Conservation (phyloP, 108 stramenopile genomes). For the Cyclostephanos tholiformis region DNA sequence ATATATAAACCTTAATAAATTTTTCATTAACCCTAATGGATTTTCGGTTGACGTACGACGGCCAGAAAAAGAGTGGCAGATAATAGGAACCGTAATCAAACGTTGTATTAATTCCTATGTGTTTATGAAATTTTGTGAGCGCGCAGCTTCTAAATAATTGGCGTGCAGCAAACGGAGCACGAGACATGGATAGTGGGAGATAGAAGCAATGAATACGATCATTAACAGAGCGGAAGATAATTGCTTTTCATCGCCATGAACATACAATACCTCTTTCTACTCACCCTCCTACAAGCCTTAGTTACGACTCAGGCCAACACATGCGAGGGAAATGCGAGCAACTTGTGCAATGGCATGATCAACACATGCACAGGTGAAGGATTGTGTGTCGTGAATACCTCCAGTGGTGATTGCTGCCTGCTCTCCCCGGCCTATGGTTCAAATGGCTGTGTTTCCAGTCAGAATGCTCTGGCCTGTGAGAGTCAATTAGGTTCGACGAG, state of each 20-base stretch:
- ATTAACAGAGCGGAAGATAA: too few relatives aligned
- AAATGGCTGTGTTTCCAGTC: neutral
- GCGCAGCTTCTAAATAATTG: too few relatives aligned
- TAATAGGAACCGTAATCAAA: too few relatives aligned
- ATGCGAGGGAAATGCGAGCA: slow-evolving; percentile 15
- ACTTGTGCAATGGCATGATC: slow-evolving; percentile 21
- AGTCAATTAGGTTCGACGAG: neutral
- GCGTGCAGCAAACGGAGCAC: too few relatives aligned
- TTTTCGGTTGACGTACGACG: too few relatives aligned
- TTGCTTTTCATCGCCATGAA: neutral
- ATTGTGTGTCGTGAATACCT: slow-evolving; percentile 17
- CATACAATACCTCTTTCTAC: slow-evolving; percentile 17
- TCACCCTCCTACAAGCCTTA: slow-evolving; percentile 5
- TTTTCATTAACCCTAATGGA: too few relatives aligned
- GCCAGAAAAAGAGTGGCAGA: too few relatives aligned
- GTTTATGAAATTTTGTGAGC: too few relatives aligned
- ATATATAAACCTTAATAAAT: too few relatives aligned
- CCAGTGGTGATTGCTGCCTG: slow-evolving; percentile 3
- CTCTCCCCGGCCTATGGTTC: neutral
- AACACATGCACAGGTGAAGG: slow-evolving; percentile 15
- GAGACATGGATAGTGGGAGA: too few relatives aligned
- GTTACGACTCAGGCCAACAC: slow-evolving; percentile 8
- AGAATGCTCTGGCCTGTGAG: slow-evolving; percentile 1
- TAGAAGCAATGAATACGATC: too few relatives aligned
- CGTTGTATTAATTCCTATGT: too few relatives aligned